phyloP scores from a whole-genome alignment of 73 alveolate genomes.

The Symbiodinium pilosum region DNA sequence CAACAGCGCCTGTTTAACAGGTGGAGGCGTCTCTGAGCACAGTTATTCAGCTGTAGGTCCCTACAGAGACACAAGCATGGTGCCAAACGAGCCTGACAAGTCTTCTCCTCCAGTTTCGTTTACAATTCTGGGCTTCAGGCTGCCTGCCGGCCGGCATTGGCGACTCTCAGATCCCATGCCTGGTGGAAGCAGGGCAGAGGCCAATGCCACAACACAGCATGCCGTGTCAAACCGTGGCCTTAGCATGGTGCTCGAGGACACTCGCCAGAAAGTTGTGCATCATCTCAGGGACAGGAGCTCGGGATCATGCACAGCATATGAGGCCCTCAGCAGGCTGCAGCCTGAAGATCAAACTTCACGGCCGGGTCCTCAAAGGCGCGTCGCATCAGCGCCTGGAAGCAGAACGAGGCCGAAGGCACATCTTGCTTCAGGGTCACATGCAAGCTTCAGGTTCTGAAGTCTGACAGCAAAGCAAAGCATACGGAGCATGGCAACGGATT shows the following conservation, averaged over 20 bases:
- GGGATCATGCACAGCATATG: background rate
- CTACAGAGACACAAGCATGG: no score
- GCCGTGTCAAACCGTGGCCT: background rate
- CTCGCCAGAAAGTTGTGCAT: background rate
- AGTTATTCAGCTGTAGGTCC: no score
- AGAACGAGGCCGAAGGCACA: no score
- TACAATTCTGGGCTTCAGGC: background rate
- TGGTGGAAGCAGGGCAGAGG: background rate
- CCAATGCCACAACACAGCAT: background rate
- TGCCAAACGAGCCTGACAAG: no score
- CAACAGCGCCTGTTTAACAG: no score
- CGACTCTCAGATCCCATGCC: background rate
- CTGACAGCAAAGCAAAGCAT: no score
- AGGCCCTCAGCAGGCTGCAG: background rate
- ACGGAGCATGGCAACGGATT: background rate
- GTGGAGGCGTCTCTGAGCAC: no score
- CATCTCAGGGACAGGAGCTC: no score
- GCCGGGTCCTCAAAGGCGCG: background rate
- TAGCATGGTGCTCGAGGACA: slow-evolving; percentile 3
- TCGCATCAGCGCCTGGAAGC: slow-evolving; percentile 3
- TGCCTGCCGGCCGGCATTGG: background rate
- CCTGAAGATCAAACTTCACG: background rate
- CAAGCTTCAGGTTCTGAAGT: no score
- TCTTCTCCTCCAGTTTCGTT: no score
- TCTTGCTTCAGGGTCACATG: no score